Conservation (phyloP, 2,329 filamentous ascomycete species). For the Microsporum ferrugineum region DNA sequence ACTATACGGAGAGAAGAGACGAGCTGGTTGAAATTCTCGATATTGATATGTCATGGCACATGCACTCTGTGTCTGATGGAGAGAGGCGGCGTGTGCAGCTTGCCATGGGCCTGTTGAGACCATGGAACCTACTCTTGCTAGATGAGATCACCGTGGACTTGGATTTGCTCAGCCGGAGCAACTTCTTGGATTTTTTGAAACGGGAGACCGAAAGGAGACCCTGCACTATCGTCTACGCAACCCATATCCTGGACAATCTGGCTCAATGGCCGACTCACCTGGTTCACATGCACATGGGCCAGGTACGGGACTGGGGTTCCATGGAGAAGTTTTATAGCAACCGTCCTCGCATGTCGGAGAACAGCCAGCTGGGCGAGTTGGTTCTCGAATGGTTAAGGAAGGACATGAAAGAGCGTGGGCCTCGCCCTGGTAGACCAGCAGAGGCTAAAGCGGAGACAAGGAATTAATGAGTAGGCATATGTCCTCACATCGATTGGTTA, state of each 20-base stretch:
- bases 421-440: constrained; percentile 50
- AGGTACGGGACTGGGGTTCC: constrained; percentile 73
- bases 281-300: constrained; percentile 87
- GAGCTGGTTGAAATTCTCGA: constrained; percentile 81
- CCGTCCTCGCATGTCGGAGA: constrained; percentile 49
- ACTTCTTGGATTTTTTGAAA: constrained; percentile 79
- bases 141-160: constrained; percentile 97
- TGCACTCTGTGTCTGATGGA: constrained; percentile 91
- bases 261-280: constrained; percentile 91
- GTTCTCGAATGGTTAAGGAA: constrained; percentile 78
- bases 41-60: constrained; percentile 83
- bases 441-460: constrained; percentile 24
- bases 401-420: constrained; percentile 68
- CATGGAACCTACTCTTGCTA: constrained; percentile 81
- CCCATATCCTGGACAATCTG: constrained; percentile 91
- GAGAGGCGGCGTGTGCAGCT: constrained; percentile 86
- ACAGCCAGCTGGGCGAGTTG: constrained; percentile 74
- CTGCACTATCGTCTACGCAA: constrained; percentile 94
- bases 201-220: constrained; percentile 68
- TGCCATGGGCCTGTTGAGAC: constrained; percentile 85
- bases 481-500: background rate
- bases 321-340: constrained; percentile 57
- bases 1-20: constrained; percentile 69
- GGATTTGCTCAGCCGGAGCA: constrained; percentile 70
- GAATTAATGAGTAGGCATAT: background rate